Evolutionary conservation across 805 yeast genomes (phyloP).

Genomic region (Kodamaea laetipori): DNA sequence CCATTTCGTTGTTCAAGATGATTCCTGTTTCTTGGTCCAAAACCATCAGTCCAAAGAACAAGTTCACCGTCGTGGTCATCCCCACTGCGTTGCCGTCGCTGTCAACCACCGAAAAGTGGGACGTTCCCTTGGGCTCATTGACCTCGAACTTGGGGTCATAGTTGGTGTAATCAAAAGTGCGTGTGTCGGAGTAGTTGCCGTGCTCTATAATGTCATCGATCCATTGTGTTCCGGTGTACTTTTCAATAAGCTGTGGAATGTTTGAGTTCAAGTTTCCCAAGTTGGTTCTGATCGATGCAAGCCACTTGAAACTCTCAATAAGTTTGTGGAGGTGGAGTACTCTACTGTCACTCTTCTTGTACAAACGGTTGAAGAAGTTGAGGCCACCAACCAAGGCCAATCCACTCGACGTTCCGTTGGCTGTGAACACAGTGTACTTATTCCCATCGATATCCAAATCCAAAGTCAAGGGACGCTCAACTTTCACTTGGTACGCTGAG

Average conservation of each 20-base stretch:
- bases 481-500: slow-evolving; percentile 54
- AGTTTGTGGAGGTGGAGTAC: slow-evolving; percentile 60
- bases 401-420: slow-evolving; percentile 81
- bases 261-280: slow-evolving; percentile 63
- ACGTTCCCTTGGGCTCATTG: slow-evolving; percentile 85
- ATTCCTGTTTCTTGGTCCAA: slow-evolving; percentile 83
- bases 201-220: slow-evolving; percentile 44
- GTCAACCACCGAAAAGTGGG: slow-evolving; percentile 84
- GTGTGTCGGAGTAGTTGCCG: slow-evolving; percentile 51
- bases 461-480: slow-evolving; percentile 34
- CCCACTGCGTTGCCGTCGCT: slow-evolving; percentile 73
- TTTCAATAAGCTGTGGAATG: slow-evolving; percentile 36
- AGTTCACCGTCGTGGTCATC: slow-evolving; percentile 85
- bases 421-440: slow-evolving; percentile 36
- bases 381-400: slow-evolving; percentile 78
- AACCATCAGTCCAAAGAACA: slow-evolving; percentile 79
- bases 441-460: slow-evolving; percentile 20
- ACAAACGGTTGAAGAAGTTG: slow-evolving; percentile 53
- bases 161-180: slow-evolving; percentile 67
- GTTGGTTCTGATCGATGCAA: slow-evolving; percentile 82
- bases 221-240: slow-evolving; percentile 60
- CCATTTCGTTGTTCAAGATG: slow-evolving; percentile 88
- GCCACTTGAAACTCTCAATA: slow-evolving; percentile 91
- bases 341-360: slow-evolving; percentile 20
- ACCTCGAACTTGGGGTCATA: slow-evolving; percentile 80